These are phyloP conservation scores for Purshia tridentata DNA, from an alignment of 306 rosid species.

Conservation along the genomic window DNA sequence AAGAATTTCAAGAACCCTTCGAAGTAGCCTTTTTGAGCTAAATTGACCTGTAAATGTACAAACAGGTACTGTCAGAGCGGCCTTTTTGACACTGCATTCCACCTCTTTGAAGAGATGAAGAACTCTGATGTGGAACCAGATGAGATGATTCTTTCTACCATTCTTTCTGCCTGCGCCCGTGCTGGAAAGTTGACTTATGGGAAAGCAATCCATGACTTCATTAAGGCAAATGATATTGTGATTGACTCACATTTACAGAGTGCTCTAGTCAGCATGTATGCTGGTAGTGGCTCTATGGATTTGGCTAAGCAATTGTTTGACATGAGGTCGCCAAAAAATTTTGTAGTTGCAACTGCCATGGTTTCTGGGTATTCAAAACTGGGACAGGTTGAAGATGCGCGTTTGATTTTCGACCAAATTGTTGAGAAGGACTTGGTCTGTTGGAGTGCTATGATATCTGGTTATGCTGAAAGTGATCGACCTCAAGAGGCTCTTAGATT, in stretches of 20 bases:
- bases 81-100: slow-evolving; percentile 50
- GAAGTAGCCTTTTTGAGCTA: background rate
- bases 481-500: slow-evolving; percentile 70
- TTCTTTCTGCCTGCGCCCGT: slow-evolving; percentile 71
- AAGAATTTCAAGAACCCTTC: background rate
- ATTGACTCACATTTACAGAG: slow-evolving; percentile 50
- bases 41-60: slow-evolving; percentile 19
- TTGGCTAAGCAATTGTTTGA: slow-evolving; percentile 56
- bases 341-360: slow-evolving; percentile 74
- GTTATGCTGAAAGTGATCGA: slow-evolving; percentile 68
- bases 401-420: slow-evolving; percentile 60
- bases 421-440: slow-evolving; percentile 63
- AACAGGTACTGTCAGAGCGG: slow-evolving; percentile 69
- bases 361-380: slow-evolving; percentile 64
- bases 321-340: slow-evolving; percentile 41
- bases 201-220: slow-evolving; percentile 43
- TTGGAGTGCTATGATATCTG: slow-evolving; percentile 88
- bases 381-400: slow-evolving; percentile 56
- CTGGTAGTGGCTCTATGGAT: slow-evolving; percentile 68
- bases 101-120: slow-evolving; percentile 73
- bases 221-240: slow-evolving; percentile 31
- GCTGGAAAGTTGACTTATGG: slow-evolving; percentile 44
- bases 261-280: slow-evolving; percentile 71
- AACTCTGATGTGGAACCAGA: slow-evolving; percentile 51
- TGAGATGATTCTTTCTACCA: slow-evolving; percentile 53